Evolutionary conservation across 352 stramenopile species (phyloP).

Genomic region (Globisporangium parvum): DNA sequence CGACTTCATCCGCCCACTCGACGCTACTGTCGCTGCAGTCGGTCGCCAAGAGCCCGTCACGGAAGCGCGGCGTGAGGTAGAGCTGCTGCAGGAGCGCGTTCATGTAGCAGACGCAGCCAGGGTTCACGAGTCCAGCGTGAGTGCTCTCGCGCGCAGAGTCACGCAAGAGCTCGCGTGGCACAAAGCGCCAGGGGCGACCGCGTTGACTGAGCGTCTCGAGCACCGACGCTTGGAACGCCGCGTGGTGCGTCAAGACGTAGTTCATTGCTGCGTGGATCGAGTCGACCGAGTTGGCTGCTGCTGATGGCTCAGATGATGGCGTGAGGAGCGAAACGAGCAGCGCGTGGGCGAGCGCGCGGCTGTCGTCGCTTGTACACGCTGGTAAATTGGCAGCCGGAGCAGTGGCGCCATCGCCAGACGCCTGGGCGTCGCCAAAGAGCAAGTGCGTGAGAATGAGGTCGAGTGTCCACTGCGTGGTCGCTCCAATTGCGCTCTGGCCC

Average conservation of each 20-base stretch:
- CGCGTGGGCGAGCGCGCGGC: constrained; percentile 6
- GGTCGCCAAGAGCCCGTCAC: constrained; percentile 33
- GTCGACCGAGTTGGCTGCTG: not conserved
- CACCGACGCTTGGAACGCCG: constrained; percentile 22
- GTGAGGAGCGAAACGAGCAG: constrained; percentile 6
- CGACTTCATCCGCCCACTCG: constrained; percentile 43
- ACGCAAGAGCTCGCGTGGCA: constrained; percentile 38
- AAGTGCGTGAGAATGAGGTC: constrained; percentile 15
- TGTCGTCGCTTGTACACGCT: constrained; percentile 7
- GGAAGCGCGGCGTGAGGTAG: constrained; percentile 77
- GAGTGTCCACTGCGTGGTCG: constrained; percentile 4
- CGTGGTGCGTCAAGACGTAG: constrained; percentile 1
- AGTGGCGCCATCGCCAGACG: too few species aligned
- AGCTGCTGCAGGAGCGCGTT: constrained; percentile 97
- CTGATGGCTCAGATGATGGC: not conserved
- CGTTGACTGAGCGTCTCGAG: constrained; percentile 18
- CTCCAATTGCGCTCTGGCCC: not conserved
- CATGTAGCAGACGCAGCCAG: constrained; percentile 99
- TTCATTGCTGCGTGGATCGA: not conserved
- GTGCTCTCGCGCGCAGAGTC: constrained; percentile 14
- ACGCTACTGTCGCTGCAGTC: constrained; percentile 19
- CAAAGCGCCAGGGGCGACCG: constrained; percentile 60
- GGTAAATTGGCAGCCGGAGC: not conserved
- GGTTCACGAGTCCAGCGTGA: constrained; percentile 92
- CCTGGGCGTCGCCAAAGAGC: constrained; percentile 7